Evolutionary conservation across 1,284 basidiomycete species (phyloP), one percentile per base, ranked within the genome.

Genomic region (Ceratobasidium sp.): DNA sequence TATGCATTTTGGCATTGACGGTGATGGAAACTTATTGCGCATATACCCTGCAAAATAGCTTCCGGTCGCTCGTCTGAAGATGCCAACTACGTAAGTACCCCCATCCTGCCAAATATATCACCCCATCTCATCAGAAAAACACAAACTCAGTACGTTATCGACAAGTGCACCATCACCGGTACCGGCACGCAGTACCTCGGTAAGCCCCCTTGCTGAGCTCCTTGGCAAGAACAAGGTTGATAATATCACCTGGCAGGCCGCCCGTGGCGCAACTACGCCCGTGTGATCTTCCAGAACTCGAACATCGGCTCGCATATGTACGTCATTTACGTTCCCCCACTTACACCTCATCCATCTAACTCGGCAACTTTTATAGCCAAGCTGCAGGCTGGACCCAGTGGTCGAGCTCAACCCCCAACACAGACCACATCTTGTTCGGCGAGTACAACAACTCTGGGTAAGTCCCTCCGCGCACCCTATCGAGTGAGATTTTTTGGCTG

Each of bases 281-380:
- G 80, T 18, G 80, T 81, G 27, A 70, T 81, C n/a, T 79, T 81
- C 77, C 80, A 81, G 62, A 79, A 80, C 60, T 80, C 78, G 18
- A 54, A 44, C 52, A 48, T 59, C 18, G 59, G 65, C 30, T 57
- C 52, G 16, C 60, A 64, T 33, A 20, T 60, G 59, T 57, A 27
- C 5, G 52, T 41, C 27, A 4, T 5, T 12, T 18, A 6, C 27
- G 16, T 16, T 57, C 46, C 35, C 33, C 3, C 33, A 0, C 27
- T 10, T 78, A 74, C 38, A 81, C 27, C 23, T 46, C 23, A 16
- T n/a, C n/a, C n/a, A 5, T 38, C 48, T 23, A 44, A 65, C 57
- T 81, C 41, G 44, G 52, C 27, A 79, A 27, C 1, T 33, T 44
- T 55, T 20, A 65, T 59, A 73, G 76, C 52, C 76, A 80, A 65